phyloP scores from a whole-genome alignment of 768 basidiomycete species.

The Pulveroboletus sp. region DNA sequence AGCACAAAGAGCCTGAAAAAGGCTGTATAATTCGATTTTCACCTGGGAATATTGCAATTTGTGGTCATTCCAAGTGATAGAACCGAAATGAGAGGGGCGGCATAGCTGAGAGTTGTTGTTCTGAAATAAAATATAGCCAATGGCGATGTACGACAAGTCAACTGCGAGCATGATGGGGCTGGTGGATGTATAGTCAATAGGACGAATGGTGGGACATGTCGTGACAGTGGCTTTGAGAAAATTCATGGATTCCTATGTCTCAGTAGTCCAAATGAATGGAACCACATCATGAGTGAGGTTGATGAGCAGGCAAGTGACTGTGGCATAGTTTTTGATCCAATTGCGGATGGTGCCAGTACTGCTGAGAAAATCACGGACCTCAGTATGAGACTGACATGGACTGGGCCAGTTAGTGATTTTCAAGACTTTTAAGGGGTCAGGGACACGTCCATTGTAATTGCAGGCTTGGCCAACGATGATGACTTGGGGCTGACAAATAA shows the following conservation, averaged over 20 bases:
- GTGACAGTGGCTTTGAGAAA: constrained; percentile 21
- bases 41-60: constrained; percentile 14
- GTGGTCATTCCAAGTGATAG: constrained; percentile 33
- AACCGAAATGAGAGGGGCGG: constrained; percentile 35
- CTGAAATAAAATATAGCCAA: constrained; percentile 36
- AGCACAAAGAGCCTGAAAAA: constrained; percentile 21
- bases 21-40: constrained; percentile 29
- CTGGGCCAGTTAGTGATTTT: constrained; percentile 34
- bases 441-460: constrained; percentile 32
- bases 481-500: constrained; percentile 27
- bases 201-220: not conserved
- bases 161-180: constrained; percentile 15
- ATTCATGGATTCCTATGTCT: not conserved
- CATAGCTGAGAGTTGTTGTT: constrained; percentile 10
- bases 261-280: constrained; percentile 16
- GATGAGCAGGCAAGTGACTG: constrained; percentile 22
- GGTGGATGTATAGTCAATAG: constrained; percentile 12
- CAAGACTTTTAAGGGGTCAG: constrained; percentile 22
- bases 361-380: constrained; percentile 30
- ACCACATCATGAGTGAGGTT: constrained; percentile 23
- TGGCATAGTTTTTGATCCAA: constrained; percentile 31
- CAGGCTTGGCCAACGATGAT: constrained; percentile 39
- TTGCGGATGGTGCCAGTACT: constrained; percentile 23
- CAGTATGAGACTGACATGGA: constrained; percentile 8
- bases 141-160: constrained; percentile 30